phyloP scores from a whole-genome alignment of 2,329 filamentous ascomycete genomes.

The Hirsutella minnesotensis region DNA sequence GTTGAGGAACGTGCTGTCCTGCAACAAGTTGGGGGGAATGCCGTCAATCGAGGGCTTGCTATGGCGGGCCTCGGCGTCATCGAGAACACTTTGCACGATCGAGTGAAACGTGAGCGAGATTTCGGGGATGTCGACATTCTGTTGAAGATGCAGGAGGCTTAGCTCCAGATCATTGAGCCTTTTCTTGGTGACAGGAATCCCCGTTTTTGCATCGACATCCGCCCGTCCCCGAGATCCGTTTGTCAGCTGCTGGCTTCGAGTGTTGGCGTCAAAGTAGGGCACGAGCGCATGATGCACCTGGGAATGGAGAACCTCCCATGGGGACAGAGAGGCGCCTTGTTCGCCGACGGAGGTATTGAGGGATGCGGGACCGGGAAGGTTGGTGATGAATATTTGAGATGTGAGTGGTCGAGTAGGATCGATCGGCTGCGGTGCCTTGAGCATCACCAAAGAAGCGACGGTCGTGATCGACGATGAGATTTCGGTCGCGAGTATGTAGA shows the following conservation, averaged over 20 bases:
- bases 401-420: constrained; percentile 72
- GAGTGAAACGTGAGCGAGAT: constrained; percentile 80
- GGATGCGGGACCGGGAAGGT: constrained; percentile 71
- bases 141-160: constrained; percentile 80
- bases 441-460: constrained; percentile 72
- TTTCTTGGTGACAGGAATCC: constrained; percentile 95
- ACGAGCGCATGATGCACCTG: constrained; percentile 83
- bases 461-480: constrained; percentile 72
- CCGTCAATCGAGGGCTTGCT: constrained; percentile 64
- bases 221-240: constrained; percentile 59
- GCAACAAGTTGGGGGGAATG: constrained; percentile 63
- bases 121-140: constrained; percentile 96
- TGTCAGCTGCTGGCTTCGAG: constrained; percentile 62
- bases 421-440: constrained; percentile 83
- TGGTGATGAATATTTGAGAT: constrained; percentile 85
- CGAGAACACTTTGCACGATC: constrained; percentile 73
- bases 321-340: constrained; percentile 63
- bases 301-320: constrained; percentile 86
- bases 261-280: constrained; percentile 95
- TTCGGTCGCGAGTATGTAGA: constrained; percentile 75
- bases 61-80: constrained; percentile 58
- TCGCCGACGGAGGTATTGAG: constrained; percentile 54
- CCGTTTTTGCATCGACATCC: constrained; percentile 84
- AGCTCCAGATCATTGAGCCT: constrained; percentile 89
- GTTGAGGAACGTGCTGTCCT: constrained; percentile 88